Evolutionary conservation across 139 green algal species (phyloP), one percentile per base, ranked within the genome.

Genomic region (Chlamydomonas urium): DNA sequence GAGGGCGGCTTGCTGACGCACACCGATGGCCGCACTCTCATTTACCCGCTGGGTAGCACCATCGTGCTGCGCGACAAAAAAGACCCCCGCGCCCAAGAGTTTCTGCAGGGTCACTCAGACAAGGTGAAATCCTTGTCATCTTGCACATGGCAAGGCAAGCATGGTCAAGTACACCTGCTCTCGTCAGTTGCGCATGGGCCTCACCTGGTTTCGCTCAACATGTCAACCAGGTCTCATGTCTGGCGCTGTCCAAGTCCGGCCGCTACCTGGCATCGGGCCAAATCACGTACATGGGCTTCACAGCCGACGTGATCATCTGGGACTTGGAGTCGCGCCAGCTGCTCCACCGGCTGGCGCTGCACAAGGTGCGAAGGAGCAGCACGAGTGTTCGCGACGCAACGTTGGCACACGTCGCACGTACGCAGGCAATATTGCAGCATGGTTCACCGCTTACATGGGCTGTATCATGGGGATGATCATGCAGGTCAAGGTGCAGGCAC

Each of bases 241-340:
- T 96, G 0, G 85, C 84, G 0, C 59, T 94, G 14, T 93, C 86
- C 2, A 72, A 61, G 23, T 83, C 70, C 28, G 91, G 91, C 2
- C 75, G 83, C 23, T 93, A 89, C 77, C 81, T 96, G 2, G 91
- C 91, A 1, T 89, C 86, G 1, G 90, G 90, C 4, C 89, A 94
- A 75, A 71, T 91, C 47, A 94, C 90, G 0, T 90, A 91, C 81
- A 91, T 93, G 86, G 91, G 91, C 4, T 92, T 95, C 78, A 85
- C 78, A 21, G 91, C 91, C 24, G 88, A 94, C 48, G 89, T 96
- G 60, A 93, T 94, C 73, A 80, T 96, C 8, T 96, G 91, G 91
- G 90, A 95, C 74, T 36, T 95, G 47, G 83, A 88, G 38, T 74
- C 67, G 0, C 75, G 78, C 17, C 80, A 75, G 36, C 65, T 91